A percentile compares a stretch with the other conserved stretches of the same genome.
These are phyloP conservation scores for Eucalyptus shirleyi DNA, from an alignment of 345 rosid species.

Conservation along the genomic window DNA sequence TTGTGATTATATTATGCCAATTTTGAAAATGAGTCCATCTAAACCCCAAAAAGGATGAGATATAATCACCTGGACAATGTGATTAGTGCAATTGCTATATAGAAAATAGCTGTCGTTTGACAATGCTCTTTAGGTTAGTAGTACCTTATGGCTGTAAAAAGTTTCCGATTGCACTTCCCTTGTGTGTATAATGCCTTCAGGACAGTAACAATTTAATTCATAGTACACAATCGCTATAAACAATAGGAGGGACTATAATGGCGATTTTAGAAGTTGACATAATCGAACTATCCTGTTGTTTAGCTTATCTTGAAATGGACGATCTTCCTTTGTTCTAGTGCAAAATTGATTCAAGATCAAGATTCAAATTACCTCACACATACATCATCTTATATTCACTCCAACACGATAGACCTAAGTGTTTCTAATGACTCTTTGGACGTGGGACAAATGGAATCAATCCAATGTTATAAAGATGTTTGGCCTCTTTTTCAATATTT, in stretches of 20 bases:
- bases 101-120: no score
- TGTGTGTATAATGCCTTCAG: not conserved
- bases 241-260: not conserved
- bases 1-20: fast-evolving
- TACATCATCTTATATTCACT: not conserved
- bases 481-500: fast-evolving
- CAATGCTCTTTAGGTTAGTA: not conserved
- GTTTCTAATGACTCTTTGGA: not conserved
- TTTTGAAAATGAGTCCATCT: not conserved
- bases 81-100: not conserved
- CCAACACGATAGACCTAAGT: not conserved
- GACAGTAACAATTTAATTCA: not conserved
- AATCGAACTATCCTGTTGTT: not conserved
- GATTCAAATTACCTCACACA: fast-evolving
- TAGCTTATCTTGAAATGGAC: not conserved
- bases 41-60: not conserved
- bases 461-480: not conserved
- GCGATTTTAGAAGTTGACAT: not conserved
- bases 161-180: not conserved
- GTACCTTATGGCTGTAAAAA: not conserved
- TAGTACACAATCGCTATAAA: no score
- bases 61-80: not conserved
- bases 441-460: fast-evolving
- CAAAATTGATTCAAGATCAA: not conserved
- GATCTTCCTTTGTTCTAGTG: not conserved